Base-by-base conservation (phyloP, 306 rosid species). In the Cyclanthera cordifolia region DNA sequence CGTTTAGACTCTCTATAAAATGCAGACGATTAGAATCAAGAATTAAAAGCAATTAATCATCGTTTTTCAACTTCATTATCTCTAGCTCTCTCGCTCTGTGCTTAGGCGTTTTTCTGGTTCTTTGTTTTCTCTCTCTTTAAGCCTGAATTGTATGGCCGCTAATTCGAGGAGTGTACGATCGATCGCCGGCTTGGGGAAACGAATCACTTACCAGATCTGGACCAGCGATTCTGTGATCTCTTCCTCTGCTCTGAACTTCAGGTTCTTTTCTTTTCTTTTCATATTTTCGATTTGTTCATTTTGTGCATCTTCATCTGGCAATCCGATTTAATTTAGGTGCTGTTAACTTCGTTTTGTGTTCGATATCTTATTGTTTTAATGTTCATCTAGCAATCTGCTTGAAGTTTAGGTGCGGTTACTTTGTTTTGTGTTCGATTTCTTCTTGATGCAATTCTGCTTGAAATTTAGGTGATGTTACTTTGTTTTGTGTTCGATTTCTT, bases 91-190 rank as follows among this genome's bases (percentile, higher is more conserved):
- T 32, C 7, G 30, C 30, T 27, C 30, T 27, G 30, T 27, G 30
- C 30, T 27, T 27, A 32, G 37, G 37, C 37, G 37, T 32, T 32
- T 32, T 32, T 32, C 37, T 32, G 37, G 37, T 34, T 34, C 9
- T 34, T 34, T 4, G 8, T 34, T 34, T 6, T 34, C 8, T 10
- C 24, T 65, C 25, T 24, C 23, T 43, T 14, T 43, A 24, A 21
- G 70, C 79, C 20, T 28, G 27, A 55, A 17, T 90, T 90, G 96
- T 85, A 91, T 91, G 97, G 97, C 97, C 85, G 90, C 96, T 88
- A 91, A 88, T 84, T 83, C 88, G 74, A 82, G 82, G 49, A 75
- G 87, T 81, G 73, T 49, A 69, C 83, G 95, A 87, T 78, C 79
- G 81, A 84, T 91, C 82, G 85, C 82, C 61, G 69, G 49, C 82